phyloP scores from a whole-genome alignment of 192 early-diverging fungal species.

The Podila clonocystis region DNA sequence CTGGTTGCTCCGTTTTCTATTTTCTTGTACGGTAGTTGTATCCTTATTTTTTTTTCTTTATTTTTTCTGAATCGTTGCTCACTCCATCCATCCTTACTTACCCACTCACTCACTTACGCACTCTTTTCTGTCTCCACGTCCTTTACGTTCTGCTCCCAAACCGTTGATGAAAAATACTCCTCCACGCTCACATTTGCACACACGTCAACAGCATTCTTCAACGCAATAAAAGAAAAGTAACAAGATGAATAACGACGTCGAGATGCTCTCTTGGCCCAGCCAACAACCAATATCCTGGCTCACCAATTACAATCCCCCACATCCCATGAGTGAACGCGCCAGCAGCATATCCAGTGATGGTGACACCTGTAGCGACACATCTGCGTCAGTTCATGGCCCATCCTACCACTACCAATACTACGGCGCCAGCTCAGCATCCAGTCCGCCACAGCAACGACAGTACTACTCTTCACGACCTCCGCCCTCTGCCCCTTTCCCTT shows the following conservation, averaged over 20 bases:
- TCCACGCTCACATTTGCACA: neutral
- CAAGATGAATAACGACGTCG: neutral
- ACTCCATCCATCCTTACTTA: no score
- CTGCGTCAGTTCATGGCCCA: neutral
- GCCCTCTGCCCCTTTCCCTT: neutral
- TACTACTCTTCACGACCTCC: slow-evolving; percentile 1
- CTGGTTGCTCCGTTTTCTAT: neutral
- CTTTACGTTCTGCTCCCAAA: no score
- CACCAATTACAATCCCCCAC: neutral
- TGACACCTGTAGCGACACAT: neutral
- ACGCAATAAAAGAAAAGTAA: neutral
- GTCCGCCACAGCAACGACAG: neutral
- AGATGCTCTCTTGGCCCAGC: neutral
- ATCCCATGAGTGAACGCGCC: neutral
- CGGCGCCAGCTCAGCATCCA: neutral
- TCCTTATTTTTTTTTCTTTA: neutral
- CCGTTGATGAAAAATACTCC: no score
- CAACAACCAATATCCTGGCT: neutral
- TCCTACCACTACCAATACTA: neutral
- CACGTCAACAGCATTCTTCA: neutral
- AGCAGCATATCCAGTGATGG: neutral
- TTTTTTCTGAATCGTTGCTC: neutral
- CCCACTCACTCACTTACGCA: no score
- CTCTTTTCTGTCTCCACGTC: no score
- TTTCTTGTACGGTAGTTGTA: no score